Evolutionary conservation across 192 early-diverging fungal species (phyloP), one percentile per base, ranked within the genome.

Genomic region (Rhizophagus sp.): DNA sequence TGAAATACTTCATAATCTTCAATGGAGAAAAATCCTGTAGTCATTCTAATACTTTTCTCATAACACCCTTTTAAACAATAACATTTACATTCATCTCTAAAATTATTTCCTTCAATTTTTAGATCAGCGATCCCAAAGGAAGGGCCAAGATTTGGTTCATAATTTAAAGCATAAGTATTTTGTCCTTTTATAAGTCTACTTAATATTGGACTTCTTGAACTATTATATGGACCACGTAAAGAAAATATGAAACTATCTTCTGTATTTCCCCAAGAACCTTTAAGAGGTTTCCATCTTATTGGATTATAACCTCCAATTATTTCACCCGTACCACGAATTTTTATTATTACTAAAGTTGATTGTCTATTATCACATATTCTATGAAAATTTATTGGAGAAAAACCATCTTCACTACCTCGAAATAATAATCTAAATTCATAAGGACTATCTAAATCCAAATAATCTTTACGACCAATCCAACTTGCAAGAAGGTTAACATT

Each of bases 281-380:
- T 41, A 9, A 62, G n/a, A 22, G n/a, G 19, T 33, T 27, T 50
- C 73, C 73, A 75, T 19, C 52, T 41, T 24, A 75, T 30, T 6
- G 73, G 73, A 75, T 75, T 75, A 22, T 75, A 75, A 61, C 73
- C 73, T 52, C 73, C 73, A 7, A 75, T 34, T 34, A 61, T 33
- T 75, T 52, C 73, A 0, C 39, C 36, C 9, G 68, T 39, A 41
- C 68, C 68, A n/a, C 6, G 22, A 11, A 70, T n/a, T 70, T 70
- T 70, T 39, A 70, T 70, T 39, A 70, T n/a, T 0, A n/a, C n/a
- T 4, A 41, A 33, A 41, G 65, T 67, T 7, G 25, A 33, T 67
- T 13, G 12, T 67, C 13, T 67, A 33, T 19, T 33, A 67, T 67
- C 65, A 73, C 70, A 73, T 50, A 36, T 17, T 13, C 47, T 50